Percentiles rank a stretch among this genome's conserved stretches.
These are phyloP conservation scores for Cryoendolithus antarcticus DNA, from an alignment of 2,329 filamentous ascomycete genomes.

Conservation along the genomic window DNA sequence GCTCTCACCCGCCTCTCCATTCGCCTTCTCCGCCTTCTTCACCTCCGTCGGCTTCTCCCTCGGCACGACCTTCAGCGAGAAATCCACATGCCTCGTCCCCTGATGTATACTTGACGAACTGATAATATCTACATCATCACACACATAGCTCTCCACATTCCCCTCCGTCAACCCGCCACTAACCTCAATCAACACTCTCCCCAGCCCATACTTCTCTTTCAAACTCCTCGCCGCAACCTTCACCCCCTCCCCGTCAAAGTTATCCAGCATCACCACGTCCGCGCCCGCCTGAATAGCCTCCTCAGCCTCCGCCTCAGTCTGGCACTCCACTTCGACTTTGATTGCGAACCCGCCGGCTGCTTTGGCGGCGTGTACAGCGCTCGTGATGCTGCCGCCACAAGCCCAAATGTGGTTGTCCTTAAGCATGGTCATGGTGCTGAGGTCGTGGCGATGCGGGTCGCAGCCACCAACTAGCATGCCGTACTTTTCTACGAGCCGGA, in stretches of 20 bases:
- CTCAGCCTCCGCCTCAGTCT: constrained; percentile 75
- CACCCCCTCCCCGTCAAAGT: constrained; percentile 73
- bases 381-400: constrained; percentile 65
- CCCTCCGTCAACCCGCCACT: constrained; percentile 78
- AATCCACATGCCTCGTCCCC: constrained; percentile 85
- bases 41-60: constrained; percentile 17
- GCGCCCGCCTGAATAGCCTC: constrained; percentile 84
- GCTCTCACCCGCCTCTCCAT: no score
- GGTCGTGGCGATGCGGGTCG: constrained; percentile 81
- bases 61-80: constrained; percentile 75
- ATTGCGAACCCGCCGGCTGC: constrained; percentile 76
- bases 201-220: constrained; percentile 67
- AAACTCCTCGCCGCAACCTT: constrained; percentile 60
- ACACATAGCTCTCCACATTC: constrained; percentile 74
- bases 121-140: constrained; percentile 78
- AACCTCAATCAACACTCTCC: constrained; percentile 66
- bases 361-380: constrained; percentile 74
- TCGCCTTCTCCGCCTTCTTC: constrained; percentile 1
- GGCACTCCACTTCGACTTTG: constrained; percentile 94
- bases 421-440: constrained; percentile 89
- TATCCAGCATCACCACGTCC: constrained; percentile 95
- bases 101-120: constrained; percentile 88
- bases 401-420: constrained; percentile 99
- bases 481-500: constrained; percentile 93
- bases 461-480: constrained; percentile 91